These are phyloP conservation scores for Ganoderma multipileum DNA, from an alignment of 1,284 basidiomycete genomes.

Conservation along the genomic window DNA sequence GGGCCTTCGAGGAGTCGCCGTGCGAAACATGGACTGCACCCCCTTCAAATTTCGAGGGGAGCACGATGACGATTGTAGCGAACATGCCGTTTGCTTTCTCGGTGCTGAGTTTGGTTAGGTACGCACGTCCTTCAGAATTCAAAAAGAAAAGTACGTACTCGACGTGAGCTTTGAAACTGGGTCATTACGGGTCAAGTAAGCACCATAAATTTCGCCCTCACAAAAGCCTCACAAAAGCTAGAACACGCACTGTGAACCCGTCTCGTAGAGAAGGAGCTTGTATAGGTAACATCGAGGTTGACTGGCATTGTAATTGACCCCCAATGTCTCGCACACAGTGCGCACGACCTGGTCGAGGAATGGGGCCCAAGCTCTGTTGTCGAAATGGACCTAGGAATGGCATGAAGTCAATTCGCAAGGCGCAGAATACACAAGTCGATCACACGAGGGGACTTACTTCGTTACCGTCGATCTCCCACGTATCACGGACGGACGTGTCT, in stretches of 20 bases:
- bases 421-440: neutral
- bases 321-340: slow-evolving; percentile 39
- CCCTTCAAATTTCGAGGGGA: slow-evolving; percentile 51
- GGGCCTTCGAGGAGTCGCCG: slow-evolving; percentile 35
- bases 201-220: neutral
- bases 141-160: slow-evolving; percentile 18
- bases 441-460: slow-evolving; percentile 16
- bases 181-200: neutral
- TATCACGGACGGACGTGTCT: slow-evolving; percentile 37
- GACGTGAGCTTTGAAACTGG: slow-evolving; percentile 27
- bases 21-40: slow-evolving; percentile 50
- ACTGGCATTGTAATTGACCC: slow-evolving; percentile 23
- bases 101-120: slow-evolving; percentile 37
- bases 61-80: slow-evolving; percentile 51
- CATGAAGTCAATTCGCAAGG: neutral
- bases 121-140: too few species aligned
- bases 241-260: slow-evolving; percentile 37
- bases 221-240: too few species aligned
- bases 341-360: slow-evolving; percentile 28
- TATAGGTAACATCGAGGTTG: slow-evolving; percentile 48
- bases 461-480: slow-evolving; percentile 39
- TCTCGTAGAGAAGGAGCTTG: slow-evolving; percentile 53
- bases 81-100: slow-evolving; percentile 52
- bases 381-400: slow-evolving; percentile 26
- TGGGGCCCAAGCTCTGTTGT: slow-evolving; percentile 34